Conservation (phyloP, 169 alveolate species). For the Toxoplasma gondii region DNA sequence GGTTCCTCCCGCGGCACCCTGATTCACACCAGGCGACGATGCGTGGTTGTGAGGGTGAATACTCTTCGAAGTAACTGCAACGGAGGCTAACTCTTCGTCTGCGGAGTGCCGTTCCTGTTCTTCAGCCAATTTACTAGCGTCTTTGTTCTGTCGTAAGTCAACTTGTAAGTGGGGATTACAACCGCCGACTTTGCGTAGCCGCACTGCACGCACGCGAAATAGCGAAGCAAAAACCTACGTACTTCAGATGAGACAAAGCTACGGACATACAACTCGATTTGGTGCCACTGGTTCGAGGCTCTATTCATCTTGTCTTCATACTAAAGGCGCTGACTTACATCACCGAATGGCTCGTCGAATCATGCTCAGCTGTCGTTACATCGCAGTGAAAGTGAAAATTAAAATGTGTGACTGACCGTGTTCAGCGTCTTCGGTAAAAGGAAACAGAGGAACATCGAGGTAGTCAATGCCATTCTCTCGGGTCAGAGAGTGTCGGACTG, state of each 20-base stretch:
- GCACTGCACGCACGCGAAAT: slow-evolving; percentile 13
- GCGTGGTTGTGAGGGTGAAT: not conserved
- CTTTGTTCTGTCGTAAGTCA: not conserved
- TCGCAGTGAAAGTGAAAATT: not conserved
- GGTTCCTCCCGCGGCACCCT: not conserved
- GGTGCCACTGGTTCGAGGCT: too few species aligned
- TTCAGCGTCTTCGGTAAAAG: slow-evolving; percentile 17
- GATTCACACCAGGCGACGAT: not conserved
- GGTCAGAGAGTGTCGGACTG: not conserved
- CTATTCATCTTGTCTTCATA: too few species aligned
- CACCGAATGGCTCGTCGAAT: too few species aligned
- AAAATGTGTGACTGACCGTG: not conserved
- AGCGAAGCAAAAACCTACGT: not conserved
- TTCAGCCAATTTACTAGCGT: not conserved
- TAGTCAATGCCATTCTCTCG: slow-evolving; percentile 13
- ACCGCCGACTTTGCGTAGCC: slow-evolving; percentile 9
- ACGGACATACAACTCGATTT: too few species aligned
- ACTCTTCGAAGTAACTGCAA: not conserved
- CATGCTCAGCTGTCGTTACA: too few species aligned
- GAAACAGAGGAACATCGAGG: slow-evolving; percentile 9
- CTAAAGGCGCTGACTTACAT: too few species aligned
- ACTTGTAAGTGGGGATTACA: not conserved
- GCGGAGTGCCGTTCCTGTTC: not conserved
- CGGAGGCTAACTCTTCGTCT: not conserved
- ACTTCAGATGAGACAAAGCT: too few species aligned